phyloP scores from a whole-genome alignment of 2,329 filamentous ascomycete genomes.

The Colletotrichum siamense region DNA sequence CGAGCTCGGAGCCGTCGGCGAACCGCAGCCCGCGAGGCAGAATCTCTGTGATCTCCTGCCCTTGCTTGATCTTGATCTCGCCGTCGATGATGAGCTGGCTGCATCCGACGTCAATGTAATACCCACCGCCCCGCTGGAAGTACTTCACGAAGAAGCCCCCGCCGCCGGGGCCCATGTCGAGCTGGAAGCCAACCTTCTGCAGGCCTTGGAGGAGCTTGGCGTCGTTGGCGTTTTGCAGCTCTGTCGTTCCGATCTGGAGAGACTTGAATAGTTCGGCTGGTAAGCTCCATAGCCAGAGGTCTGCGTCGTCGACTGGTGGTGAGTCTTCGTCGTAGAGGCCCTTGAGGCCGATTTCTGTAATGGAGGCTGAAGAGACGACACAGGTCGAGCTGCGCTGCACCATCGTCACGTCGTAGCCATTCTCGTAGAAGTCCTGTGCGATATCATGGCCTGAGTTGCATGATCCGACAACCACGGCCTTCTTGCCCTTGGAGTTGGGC shows the following conservation, averaged over 20 bases:
- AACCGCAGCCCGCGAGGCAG: slow-evolving; percentile 51
- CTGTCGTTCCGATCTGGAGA: slow-evolving; percentile 53
- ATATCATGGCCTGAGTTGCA: slow-evolving; percentile 76
- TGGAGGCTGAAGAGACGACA: slow-evolving; percentile 62
- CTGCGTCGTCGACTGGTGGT: slow-evolving; percentile 70
- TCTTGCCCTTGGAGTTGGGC: slow-evolving; percentile 55
- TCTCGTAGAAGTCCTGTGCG: slow-evolving; percentile 70
- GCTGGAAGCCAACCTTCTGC: slow-evolving; percentile 62
- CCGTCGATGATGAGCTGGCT: slow-evolving; percentile 33
- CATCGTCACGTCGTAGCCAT: slow-evolving; percentile 72
- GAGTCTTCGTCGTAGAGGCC: slow-evolving; percentile 56
- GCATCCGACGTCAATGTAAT: slow-evolving; percentile 30
- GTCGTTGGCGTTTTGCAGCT: slow-evolving; percentile 40
- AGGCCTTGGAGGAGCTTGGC: slow-evolving; percentile 48
- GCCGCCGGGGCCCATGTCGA: slow-evolving; percentile 61
- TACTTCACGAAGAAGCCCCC: slow-evolving; percentile 48
- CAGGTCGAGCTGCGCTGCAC: slow-evolving; percentile 72
- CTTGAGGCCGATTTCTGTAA: slow-evolving; percentile 58
- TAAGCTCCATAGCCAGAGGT: slow-evolving; percentile 63
- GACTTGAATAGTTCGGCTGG: slow-evolving; percentile 67
- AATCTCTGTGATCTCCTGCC: slow-evolving; percentile 59
- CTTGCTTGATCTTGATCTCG: slow-evolving; percentile 46
- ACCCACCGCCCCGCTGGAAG: slow-evolving; percentile 38
- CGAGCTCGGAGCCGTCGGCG: slow-evolving; percentile 36
- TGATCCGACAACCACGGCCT: slow-evolving; percentile 69